Evolutionary conservation across 768 basidiomycete species (phyloP).

Genomic region (Leccinum aurantiacum): DNA sequence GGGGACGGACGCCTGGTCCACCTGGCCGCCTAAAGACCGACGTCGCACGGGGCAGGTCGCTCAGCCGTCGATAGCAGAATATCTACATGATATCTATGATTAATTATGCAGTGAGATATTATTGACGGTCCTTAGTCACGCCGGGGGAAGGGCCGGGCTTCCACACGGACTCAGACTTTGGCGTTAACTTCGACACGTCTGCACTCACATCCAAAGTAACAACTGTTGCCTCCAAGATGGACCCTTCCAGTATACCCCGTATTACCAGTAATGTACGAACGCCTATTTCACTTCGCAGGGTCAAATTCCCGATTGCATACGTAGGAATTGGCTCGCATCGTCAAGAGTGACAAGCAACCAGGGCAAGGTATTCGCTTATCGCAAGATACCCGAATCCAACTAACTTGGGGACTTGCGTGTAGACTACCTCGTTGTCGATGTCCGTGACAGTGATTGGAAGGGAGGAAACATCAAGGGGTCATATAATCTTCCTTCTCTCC

Average conservation of each 20-base stretch:
- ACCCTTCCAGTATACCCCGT: constrained; percentile 14
- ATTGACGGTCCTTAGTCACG: constrained; percentile 3
- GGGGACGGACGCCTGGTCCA: constrained; percentile 30
- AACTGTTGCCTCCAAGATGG: constrained; percentile 16
- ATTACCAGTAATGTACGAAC: constrained; percentile 24
- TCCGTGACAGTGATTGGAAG: constrained; percentile 77
- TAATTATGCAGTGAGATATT: constrained; percentile 9
- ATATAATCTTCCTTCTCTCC: constrained; percentile 58
- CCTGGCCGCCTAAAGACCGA: constrained; percentile 18
- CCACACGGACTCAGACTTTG: constrained; percentile 7
- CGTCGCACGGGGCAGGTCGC: constrained; percentile 21
- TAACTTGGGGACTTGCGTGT: background rate
- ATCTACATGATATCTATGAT: constrained; percentile 9
- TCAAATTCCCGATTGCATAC: constrained; percentile 14
- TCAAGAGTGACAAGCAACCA: constrained; percentile 62
- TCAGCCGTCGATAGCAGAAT: constrained; percentile 22
- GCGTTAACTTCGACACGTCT: constrained; percentile 6
- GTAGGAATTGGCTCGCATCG: constrained; percentile 68
- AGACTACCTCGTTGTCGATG: constrained; percentile 80
- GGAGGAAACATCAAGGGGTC: constrained; percentile 78
- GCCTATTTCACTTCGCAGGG: background rate
- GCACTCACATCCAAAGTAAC: constrained; percentile 5
- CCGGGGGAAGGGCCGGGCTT: background rate
- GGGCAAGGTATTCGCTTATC: constrained; percentile 35
- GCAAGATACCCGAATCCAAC: background rate